Conservation (phyloP, 73 alveolate species). For the Paraurostyla sp. region DNA sequence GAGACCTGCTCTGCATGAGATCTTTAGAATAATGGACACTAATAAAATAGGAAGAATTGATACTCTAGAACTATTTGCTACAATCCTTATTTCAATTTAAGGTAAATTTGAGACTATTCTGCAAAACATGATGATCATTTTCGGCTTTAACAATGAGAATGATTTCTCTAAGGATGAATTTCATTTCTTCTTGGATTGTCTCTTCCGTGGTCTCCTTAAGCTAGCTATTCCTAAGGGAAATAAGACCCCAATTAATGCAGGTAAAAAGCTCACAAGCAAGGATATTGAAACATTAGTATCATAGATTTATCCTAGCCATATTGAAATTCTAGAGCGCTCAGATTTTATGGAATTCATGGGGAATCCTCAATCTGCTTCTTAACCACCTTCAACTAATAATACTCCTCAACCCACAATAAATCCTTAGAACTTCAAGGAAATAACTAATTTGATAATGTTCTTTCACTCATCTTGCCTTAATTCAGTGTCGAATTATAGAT, state of each 20-base stretch:
- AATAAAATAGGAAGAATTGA: conserved; percentile 67
- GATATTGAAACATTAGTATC: conserved; percentile 60
- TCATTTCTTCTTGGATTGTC: conserved; percentile 76
- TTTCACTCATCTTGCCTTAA: conserved; percentile 25
- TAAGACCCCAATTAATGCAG: conserved; percentile 58
- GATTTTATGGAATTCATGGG: conserved; percentile 54
- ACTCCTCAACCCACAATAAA: no score
- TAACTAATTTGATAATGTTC: conserved; percentile 22
- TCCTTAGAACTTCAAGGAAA: conserved; percentile 34
- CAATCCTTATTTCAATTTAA: conserved; percentile 46
- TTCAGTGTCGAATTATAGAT: conserved; percentile 10
- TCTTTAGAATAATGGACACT: conserved; percentile 60
- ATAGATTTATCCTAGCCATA: conserved; percentile 38
- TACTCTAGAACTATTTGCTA: conserved; percentile 70
- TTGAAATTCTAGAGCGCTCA: conserved; percentile 55
- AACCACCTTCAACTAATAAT: no score
- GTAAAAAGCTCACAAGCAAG: conserved; percentile 23
- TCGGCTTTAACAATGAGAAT: conserved; percentile 50
- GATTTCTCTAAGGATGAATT: conserved; percentile 70
- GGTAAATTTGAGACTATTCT: conserved; percentile 68
- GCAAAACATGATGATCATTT: conserved; percentile 52
- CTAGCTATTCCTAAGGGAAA: conserved; percentile 54
- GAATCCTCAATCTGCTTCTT: no score
- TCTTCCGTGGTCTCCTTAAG: conserved; percentile 71
- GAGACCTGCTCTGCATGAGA: conserved; percentile 50